Evolutionary conservation across 2,329 filamentous ascomycete species (phyloP).

Genomic region (Meredithiella fracta): DNA sequence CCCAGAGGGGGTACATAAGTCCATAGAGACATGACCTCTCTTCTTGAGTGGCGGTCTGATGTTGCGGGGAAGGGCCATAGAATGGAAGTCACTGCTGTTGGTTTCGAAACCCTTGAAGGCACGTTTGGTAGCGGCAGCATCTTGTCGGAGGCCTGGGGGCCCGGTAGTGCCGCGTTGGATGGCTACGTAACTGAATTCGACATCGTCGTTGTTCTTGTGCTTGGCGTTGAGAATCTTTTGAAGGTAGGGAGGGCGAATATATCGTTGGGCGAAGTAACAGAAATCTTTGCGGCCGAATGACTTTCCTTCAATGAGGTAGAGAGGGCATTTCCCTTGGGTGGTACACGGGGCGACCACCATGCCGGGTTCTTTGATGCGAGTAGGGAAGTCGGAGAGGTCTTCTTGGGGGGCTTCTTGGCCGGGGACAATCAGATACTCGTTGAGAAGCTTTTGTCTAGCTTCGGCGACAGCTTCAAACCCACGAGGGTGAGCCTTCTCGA

Average conservation of each 20-base stretch:
- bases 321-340: constrained; percentile 73
- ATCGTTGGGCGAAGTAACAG: constrained; percentile 82
- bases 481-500: constrained; percentile 81
- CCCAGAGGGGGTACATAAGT: constrained; percentile 76
- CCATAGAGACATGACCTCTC: constrained; percentile 71
- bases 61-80: constrained; percentile 59
- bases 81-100: constrained; percentile 35
- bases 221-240: constrained; percentile 55
- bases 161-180: constrained; percentile 53
- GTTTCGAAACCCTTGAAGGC: constrained; percentile 53
- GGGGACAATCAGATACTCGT: constrained; percentile 48
- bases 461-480: constrained; percentile 87
- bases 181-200: constrained; percentile 78
- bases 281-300: constrained; percentile 67
- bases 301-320: constrained; percentile 61
- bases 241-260: constrained; percentile 66
- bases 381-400: constrained; percentile 15
- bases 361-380: constrained; percentile 37
- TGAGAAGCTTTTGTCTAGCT: constrained; percentile 62
- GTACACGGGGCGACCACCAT: constrained; percentile 66
- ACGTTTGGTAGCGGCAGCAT: constrained; percentile 35
- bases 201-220: constrained; percentile 71
- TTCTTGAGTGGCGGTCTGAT: constrained; percentile 74
- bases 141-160: constrained; percentile 15
- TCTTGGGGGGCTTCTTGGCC: constrained; percentile 21